Evolutionary conservation across 2,329 filamentous ascomycete genomes (phyloP), one percentile per base, ranked within the genome.

Genomic region (Knoxdaviesia capensis): DNA sequence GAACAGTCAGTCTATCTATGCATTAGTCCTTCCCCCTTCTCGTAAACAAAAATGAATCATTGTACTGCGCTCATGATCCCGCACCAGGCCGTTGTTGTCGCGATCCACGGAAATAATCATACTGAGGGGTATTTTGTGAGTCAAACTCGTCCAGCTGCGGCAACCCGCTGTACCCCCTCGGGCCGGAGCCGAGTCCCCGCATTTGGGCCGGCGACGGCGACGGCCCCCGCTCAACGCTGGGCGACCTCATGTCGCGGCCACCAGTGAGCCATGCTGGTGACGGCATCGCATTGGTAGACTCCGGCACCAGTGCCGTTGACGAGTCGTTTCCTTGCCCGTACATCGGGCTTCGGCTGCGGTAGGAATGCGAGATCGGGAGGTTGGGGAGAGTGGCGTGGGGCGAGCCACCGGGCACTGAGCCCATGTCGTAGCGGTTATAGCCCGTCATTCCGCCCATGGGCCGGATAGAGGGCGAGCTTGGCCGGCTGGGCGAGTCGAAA

Each of bases 141-240:
- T 70, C 66, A 20, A 61, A 55, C 6, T 60, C 56, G 43, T 74
- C 71, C 36, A 58, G 55, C 51, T 77, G 72, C 0, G 71, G 66
- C 42, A 78, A 53, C 30, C 66, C 66, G 9, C 70, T 74, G 52
- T 78, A 78, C 0, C 74, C 73, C 41, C 63, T 59, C 1, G 71
- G 69, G 3, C 72, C 71, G 42, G 71, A 70, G 11, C 71, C 71
- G 11, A 74, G 53, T 46, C 71, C 68, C 2, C 63, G 57, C 38
- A 55, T 50, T 31, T 43, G 42, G 6, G 34, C 38, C 7, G 43
- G n/a, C 29, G 36, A 31, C 6, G 43, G 11, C 8, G 41, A 33
- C 6, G 39, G 35, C 34, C 41, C 42, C 31, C 48, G 40, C 47
- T 39, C 20, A 43, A 48, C 31, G 42, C 44, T 32, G 39, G 48